Percentiles rank a stretch among this genome's conserved stretches.
Conservation (phyloP, 495 filamentous ascomycete species). For the Lindgomyces ingoldianus region DNA sequence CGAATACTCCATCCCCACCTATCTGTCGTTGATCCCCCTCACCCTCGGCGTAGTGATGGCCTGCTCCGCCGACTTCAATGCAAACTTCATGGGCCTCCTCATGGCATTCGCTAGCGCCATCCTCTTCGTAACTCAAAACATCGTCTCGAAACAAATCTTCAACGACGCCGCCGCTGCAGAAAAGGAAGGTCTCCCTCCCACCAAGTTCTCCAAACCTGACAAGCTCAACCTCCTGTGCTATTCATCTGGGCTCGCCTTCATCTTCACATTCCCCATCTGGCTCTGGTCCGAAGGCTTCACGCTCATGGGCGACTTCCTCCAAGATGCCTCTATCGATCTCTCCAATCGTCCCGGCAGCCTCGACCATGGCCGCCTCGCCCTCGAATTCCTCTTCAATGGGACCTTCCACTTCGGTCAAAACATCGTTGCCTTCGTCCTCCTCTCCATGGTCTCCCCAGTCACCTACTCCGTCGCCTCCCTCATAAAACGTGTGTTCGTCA, state of each 20-base stretch:
- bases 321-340: conserved; percentile 63
- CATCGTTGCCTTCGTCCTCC: conserved; percentile 87
- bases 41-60: conserved; percentile 93
- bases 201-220: conserved; percentile 72
- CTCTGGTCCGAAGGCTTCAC: conserved; percentile 82
- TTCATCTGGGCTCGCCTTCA: conserved; percentile 86
- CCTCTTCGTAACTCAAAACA: conserved; percentile 98
- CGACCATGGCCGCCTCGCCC: conserved; percentile 72
- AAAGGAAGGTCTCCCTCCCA: conserved; percentile 59
- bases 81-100: conserved; percentile 82
- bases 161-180: conserved; percentile 86
- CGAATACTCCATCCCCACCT: conserved; percentile 83
- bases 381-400: conserved; percentile 95
- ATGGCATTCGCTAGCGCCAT: conserved; percentile 84
- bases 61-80: conserved; percentile 84
- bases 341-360: conserved; percentile 63
- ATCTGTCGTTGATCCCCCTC: conserved; percentile 87
- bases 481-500: conserved; percentile 97
- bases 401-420: conserved; percentile 96
- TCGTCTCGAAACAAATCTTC: conserved; percentile 98
- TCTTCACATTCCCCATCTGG: conserved; percentile 92
- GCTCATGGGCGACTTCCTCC: conserved; percentile 71
- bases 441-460: conserved; percentile 90
- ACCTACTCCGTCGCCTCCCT: conserved; percentile 95
- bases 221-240: conserved; percentile 97